Conservation (phyloP, 768 basidiomycete species). For the Candolleomyces aberdarensis region DNA sequence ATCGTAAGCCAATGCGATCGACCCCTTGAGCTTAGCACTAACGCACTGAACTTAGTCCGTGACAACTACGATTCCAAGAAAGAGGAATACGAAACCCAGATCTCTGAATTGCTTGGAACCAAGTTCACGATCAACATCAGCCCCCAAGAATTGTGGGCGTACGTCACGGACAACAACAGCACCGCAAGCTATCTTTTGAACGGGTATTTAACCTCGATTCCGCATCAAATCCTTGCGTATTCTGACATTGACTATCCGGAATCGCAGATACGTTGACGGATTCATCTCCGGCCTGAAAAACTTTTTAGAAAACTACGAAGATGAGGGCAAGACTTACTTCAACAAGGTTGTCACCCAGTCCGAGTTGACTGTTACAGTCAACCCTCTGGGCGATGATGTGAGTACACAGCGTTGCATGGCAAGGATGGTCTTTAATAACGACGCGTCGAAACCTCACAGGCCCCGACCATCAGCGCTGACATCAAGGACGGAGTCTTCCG, state of each 20-base stretch:
- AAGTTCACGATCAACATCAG: constrained; percentile 32
- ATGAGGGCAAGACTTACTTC: constrained; percentile 35
- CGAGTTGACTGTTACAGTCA: constrained; percentile 31
- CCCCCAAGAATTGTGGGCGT: constrained; percentile 33
- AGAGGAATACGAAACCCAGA: constrained; percentile 29
- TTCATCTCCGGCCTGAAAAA: constrained; percentile 28
- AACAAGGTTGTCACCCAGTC: constrained; percentile 33
- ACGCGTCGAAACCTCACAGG: constrained; percentile 14
- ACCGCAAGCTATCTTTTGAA: constrained; percentile 16
- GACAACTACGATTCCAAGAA: constrained; percentile 36
- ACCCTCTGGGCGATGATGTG: constrained; percentile 27
- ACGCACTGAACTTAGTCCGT: constrained; percentile 24
- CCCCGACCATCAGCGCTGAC: constrained; percentile 27
- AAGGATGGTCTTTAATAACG: too few relatives aligned
- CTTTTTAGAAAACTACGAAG: constrained; percentile 29
- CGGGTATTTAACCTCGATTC: constrained; percentile 13
- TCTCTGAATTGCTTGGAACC: constrained; percentile 25
- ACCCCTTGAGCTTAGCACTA: not conserved
- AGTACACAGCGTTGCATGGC: not conserved
- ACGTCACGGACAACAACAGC: constrained; percentile 20
- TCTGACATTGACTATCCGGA: not conserved
- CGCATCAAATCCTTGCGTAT: not conserved
- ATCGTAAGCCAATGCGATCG: constrained; percentile 21
- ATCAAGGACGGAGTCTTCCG: constrained; percentile 38
- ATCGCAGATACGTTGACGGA: constrained; percentile 33